Conservation (phyloP, 495 filamentous ascomycete species). For the Elaphomyces granulatus region DNA sequence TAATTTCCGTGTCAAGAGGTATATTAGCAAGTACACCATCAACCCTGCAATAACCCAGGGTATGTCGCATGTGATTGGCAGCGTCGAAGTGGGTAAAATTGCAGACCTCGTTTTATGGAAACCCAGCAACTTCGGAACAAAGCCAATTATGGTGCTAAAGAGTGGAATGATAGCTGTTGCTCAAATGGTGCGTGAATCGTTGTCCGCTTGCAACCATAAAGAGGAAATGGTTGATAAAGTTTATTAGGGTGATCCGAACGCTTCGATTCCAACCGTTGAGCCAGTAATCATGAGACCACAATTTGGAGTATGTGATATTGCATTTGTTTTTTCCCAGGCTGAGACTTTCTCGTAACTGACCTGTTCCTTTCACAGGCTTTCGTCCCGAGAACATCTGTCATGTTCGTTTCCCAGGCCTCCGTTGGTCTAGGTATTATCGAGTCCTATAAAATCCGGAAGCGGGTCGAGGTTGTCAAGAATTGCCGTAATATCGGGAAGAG, state of each 20-base stretch:
- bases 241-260: conserved; percentile 92
- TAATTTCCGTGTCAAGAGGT: conserved; percentile 87
- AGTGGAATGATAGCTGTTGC: conserved; percentile 74
- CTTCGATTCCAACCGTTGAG: conserved; percentile 80
- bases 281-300: conserved; percentile 77
- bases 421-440: conserved; percentile 50
- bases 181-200: conserved; percentile 52
- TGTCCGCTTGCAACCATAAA: conserved; percentile 5
- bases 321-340: not conserved
- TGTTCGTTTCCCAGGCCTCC: conserved; percentile 68
- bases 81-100: conserved; percentile 77
- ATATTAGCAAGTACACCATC: conserved; percentile 94
- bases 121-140: conserved; percentile 74
- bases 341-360: not conserved
- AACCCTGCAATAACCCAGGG: conserved; percentile 93
- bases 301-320: conserved; percentile 50
- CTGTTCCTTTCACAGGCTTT: conserved; percentile 24
- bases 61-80: conserved; percentile 81
- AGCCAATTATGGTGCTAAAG: conserved; percentile 75
- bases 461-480: conserved; percentile 64
- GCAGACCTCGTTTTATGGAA: conserved; percentile 89
- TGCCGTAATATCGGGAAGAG: conserved; percentile 72
- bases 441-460: conserved; percentile 61
- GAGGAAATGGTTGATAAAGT: too few relatives aligned
- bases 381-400: conserved; percentile 57